Evolutionary conservation across 2,329 filamentous ascomycete species (phyloP), one percentile per base, ranked within the genome.

Genomic region (Coniochaeta hoffmannii): DNA sequence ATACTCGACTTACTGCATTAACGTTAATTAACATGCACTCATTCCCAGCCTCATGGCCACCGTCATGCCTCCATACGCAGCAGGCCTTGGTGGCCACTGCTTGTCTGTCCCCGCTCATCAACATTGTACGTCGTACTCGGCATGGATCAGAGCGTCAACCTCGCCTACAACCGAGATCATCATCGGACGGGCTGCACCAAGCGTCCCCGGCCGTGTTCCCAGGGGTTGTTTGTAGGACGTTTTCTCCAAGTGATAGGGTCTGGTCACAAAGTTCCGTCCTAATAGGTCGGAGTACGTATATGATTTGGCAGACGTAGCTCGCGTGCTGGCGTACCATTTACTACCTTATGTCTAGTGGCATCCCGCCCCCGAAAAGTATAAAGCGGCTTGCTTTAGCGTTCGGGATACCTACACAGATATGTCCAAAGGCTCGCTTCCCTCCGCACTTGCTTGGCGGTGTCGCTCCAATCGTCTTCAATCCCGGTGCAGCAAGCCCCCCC

Each of bases 401-500:
- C 49, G 49, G 49, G 28, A 17, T 32, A 19, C 26, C 49, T 51
- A 32, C 31, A 31, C 49, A 32, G 49, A 51, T 51, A 15, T 28
- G 49, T 51, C 32, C 49, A 32, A 31, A 46, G 28, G 49, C 49
- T 51, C 49, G 49, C 49, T 51, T 51, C 28, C 28, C 31, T 51
- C 49, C 49, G 49, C 26, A 31, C 28, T 51, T 22, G 28, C 9
- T 46, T 28, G 41, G 41, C 12, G 30, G 9, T n/a, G 19, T 14
- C 41, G 41, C 26, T 46, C 41, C 41, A 46, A 46, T 46, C 8
- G 41, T 46, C 22, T 28, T 46, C 14, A 12, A 19, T 51, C 28
- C 49, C 49, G 49, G 49, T 51, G 49, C 49, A 51, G 24, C 41
- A 35, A n/a, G n/a, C n/a, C n/a, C n/a, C n/a, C n/a, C n/a, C n/a